Evolutionary conservation across 345 rosid species (phyloP).

Genomic region (Bruguiera sexangula): DNA sequence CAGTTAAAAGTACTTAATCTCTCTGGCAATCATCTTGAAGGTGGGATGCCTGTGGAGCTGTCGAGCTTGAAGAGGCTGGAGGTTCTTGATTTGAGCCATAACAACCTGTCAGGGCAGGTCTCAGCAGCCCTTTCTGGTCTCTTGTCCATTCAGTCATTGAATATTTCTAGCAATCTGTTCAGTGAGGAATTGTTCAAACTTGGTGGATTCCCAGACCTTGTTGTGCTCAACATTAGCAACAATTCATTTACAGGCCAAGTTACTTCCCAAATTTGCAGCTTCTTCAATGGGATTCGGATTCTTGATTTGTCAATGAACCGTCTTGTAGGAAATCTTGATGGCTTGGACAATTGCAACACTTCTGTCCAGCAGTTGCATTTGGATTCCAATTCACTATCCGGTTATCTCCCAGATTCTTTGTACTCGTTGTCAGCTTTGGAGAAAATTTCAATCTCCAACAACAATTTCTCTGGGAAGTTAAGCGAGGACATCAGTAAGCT

Average conservation of each 20-base stretch:
- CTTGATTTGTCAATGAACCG: slow-evolving; percentile 73
- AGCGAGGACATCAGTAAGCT: slow-evolving; percentile 62
- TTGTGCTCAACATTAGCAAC: slow-evolving; percentile 68
- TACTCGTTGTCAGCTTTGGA: slow-evolving; percentile 47
- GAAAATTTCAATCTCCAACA: slow-evolving; percentile 55
- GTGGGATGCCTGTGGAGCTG: slow-evolving; percentile 55
- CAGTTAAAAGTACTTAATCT: slow-evolving; percentile 61
- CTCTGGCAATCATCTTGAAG: slow-evolving; percentile 60
- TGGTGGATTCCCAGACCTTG: slow-evolving; percentile 46
- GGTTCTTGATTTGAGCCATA: slow-evolving; percentile 88
- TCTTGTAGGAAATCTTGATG: slow-evolving; percentile 57
- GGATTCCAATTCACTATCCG: slow-evolving; percentile 52
- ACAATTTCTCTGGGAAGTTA: slow-evolving; percentile 62
- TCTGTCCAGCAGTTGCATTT: slow-evolving; percentile 57
- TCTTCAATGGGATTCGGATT: slow-evolving; percentile 40
- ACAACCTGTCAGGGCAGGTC: slow-evolving; percentile 60
- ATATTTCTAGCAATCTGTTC: slow-evolving; percentile 67
- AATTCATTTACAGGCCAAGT: slow-evolving; percentile 60
- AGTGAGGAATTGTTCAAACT: slow-evolving; percentile 47
- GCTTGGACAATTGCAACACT: slow-evolving; percentile 49
- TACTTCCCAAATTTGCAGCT: slow-evolving; percentile 49
- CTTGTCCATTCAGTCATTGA: slow-evolving; percentile 45
- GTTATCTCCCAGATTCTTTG: slow-evolving; percentile 57
- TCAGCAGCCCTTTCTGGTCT: slow-evolving; percentile 52
- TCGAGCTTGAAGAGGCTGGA: slow-evolving; percentile 61